Percentiles rank a stretch among this genome's conserved stretches.
Conservation (phyloP, 495 filamentous ascomycete genomes). For the Neurospora tetraspora region DNA sequence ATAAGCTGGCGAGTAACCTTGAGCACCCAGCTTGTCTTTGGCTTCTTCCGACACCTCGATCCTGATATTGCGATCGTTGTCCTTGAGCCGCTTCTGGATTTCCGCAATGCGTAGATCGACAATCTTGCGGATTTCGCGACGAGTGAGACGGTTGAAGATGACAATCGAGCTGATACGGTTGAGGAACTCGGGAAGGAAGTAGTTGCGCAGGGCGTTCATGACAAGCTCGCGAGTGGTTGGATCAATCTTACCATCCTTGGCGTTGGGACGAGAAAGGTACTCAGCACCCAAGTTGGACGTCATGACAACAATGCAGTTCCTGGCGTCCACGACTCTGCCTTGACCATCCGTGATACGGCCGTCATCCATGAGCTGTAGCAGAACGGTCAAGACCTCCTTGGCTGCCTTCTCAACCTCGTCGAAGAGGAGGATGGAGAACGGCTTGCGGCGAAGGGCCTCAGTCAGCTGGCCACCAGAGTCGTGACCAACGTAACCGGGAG, state of each 20-base stretch:
- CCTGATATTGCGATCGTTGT: constrained; percentile 70
- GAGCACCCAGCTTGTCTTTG: constrained; percentile 78
- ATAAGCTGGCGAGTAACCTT: constrained; percentile 89
- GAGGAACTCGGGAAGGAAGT: constrained; percentile 96
- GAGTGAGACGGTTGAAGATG: constrained; percentile 95
- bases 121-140: constrained; percentile 83
- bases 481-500: constrained; percentile 93
- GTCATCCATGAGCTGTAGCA: constrained; percentile 97
- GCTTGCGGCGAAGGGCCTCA: constrained; percentile 81
- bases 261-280: constrained; percentile 69
- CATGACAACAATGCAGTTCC: constrained; percentile 98
- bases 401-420: constrained; percentile 98
- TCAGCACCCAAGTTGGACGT: constrained; percentile 95
- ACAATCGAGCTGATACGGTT: constrained; percentile 92
- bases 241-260: constrained; percentile 76
- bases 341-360: constrained; percentile 98
- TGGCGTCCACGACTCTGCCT: constrained; percentile 85
- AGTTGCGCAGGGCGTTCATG: constrained; percentile 77
- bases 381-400: constrained; percentile 92
- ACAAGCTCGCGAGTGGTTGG: constrained; percentile 79
- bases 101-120: constrained; percentile 84
- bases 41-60: constrained; percentile 72
- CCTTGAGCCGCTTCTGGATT: constrained; percentile 76
- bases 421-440: constrained; percentile 96
- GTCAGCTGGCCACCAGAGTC: constrained; percentile 94